A percentile compares a stretch with the other conserved stretches of the same genome.
Evolutionary conservation across 768 basidiomycete genomes (phyloP).

Genomic region (Calocybe indica): DNA sequence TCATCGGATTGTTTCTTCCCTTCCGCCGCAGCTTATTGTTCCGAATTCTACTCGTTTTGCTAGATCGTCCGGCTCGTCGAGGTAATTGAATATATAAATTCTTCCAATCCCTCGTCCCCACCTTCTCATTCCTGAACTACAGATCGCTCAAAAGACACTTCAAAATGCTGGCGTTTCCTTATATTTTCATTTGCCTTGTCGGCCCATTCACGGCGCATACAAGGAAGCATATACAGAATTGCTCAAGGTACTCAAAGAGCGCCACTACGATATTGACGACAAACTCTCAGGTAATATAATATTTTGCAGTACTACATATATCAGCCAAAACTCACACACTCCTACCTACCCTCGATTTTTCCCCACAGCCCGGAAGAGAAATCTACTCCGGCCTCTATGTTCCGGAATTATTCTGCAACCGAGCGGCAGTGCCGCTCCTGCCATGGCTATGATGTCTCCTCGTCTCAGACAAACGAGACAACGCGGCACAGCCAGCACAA

Average conservation of each 20-base stretch:
- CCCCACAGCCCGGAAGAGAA: slow-evolving; percentile 23
- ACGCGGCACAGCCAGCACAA: too few relatives aligned
- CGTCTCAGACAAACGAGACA: too few relatives aligned
- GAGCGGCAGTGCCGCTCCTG: slow-evolving; percentile 6
- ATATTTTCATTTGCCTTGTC: slow-evolving; percentile 42
- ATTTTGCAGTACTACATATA: background rate
- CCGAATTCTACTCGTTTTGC: background rate
- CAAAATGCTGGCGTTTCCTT: slow-evolving; percentile 32
- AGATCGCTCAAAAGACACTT: slow-evolving; percentile 47
- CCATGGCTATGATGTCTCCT: background rate
- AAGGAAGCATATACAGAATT: slow-evolving; percentile 47
- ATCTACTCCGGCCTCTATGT: slow-evolving; percentile 26
- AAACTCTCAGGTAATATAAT: slow-evolving; percentile 25
- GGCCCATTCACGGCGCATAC: slow-evolving; percentile 28
- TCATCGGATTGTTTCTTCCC: slow-evolving; percentile 1
- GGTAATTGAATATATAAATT: slow-evolving; percentile 27
- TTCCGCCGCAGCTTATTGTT: slow-evolving; percentile 5
- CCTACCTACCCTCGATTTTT: background rate
- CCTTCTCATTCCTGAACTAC: slow-evolving; percentile 3
- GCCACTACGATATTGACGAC: slow-evolving; percentile 23
- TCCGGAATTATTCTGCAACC: background rate
- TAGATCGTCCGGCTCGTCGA: slow-evolving; percentile 47
- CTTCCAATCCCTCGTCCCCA: slow-evolving; percentile 7
- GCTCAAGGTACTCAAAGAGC: slow-evolving; percentile 34
- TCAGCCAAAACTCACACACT: background rate